These are phyloP conservation scores for Tetrapisispora pingtungensis DNA, from an alignment of 805 yeast genomes.

Conservation along the genomic window DNA sequence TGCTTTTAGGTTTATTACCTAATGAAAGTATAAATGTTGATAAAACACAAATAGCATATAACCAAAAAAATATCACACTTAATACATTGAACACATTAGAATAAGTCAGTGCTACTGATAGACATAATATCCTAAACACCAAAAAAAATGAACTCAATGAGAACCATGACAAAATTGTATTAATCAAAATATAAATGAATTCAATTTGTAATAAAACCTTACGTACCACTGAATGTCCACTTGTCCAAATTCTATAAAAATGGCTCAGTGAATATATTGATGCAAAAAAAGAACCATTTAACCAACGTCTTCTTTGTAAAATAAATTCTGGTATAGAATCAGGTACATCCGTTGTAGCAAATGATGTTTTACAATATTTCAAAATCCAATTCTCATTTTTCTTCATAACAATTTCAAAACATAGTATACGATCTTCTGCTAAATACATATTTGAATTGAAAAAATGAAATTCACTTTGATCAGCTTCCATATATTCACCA, in stretches of 20 bases:
- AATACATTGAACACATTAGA: slow-evolving; percentile 66
- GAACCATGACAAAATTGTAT: slow-evolving; percentile 81
- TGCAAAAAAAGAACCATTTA: slow-evolving; percentile 94
- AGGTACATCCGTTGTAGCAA: slow-evolving; percentile 94
- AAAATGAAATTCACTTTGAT: slow-evolving; percentile 59
- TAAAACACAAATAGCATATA: slow-evolving; percentile 69
- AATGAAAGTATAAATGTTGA: slow-evolving; percentile 82
- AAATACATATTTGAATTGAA: slow-evolving; percentile 93
- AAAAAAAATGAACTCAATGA: slow-evolving; percentile 82
- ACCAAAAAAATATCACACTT: slow-evolving; percentile 74
- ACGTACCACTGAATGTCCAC: slow-evolving; percentile 61
- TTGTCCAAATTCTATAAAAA: slow-evolving; percentile 63
- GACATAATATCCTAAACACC: slow-evolving; percentile 79
- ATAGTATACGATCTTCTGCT: slow-evolving; percentile 91
- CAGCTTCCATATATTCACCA: slow-evolving; percentile 71
- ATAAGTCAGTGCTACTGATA: slow-evolving; percentile 49
- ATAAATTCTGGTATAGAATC: slow-evolving; percentile 77
- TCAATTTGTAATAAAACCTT: slow-evolving; percentile 68
- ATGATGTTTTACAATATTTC: slow-evolving; percentile 76
- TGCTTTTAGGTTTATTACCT: slow-evolving; percentile 92
- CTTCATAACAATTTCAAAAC: slow-evolving; percentile 93
- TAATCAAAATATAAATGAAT: slow-evolving; percentile 65
- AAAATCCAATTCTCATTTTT: slow-evolving; percentile 62
- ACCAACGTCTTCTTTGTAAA: slow-evolving; percentile 91
- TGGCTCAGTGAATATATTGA: slow-evolving; percentile 79